Base-by-base conservation (phyloP, 106 monocot species). In the Vanilla planifolia region DNA sequence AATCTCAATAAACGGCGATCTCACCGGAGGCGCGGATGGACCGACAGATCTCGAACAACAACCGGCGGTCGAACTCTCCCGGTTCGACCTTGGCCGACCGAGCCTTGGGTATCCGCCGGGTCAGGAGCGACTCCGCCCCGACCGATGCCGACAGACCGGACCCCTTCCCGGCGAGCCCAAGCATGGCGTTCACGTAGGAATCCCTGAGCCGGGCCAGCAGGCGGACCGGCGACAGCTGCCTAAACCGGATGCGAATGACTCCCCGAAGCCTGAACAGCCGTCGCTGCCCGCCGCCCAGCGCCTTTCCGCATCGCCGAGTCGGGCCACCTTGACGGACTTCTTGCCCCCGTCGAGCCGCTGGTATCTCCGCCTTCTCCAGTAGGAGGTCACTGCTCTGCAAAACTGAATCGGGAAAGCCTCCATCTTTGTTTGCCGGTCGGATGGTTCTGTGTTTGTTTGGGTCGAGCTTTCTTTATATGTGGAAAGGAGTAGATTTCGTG, bases 381-480 rank as follows among this genome's bases (percentile, higher is more conserved):
- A 66, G 8, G 79, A 48, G n/a, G 66, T 61, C 25, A 84, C 64
- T 37, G 65, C 79, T 29, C 48, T 70, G 48, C 68, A 76, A 44
- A 84, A 84, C 65, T 56, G 51, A 24, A 72, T 67, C 0, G 84
- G 75, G n/a, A 84, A 76, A 5, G 71, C 68, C 35, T 72, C 75
- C 64, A 51, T 48, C 4, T 51, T 24, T n/a, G n/a, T n/a, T n/a
- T n/a, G n/a, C n/a, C n/a, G n/a, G n/a, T n/a, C n/a, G n/a, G n/a
- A n/a, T n/a, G n/a, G n/a, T n/a, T n/a, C n/a, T n/a, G n/a, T n/a
- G n/a, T n/a, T n/a, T n/a, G n/a, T n/a, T n/a, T n/a, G n/a, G n/a
- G n/a, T n/a, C n/a, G n/a, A n/a, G n/a, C n/a, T n/a, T n/a, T n/a
- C n/a, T n/a, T n/a, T n/a, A n/a, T n/a, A n/a, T n/a, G n/a, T n/a